Evolutionary conservation across 2,329 filamentous ascomycete species (phyloP).

Genomic region (Anisogramma anomala): DNA sequence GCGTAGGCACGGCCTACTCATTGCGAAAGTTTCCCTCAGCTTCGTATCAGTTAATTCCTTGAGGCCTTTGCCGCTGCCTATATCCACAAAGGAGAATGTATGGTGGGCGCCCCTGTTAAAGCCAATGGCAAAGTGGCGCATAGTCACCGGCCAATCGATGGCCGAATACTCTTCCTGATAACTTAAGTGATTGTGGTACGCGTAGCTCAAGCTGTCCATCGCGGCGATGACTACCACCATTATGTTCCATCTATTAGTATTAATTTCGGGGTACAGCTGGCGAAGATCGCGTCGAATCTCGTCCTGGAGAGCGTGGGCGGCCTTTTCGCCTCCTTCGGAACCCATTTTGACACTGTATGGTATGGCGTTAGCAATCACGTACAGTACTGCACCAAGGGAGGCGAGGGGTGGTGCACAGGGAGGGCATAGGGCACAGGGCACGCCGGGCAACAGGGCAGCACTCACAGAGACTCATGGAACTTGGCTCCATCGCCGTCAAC

Average conservation of each 20-base stretch:
- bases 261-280: neutral
- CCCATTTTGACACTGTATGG: neutral
- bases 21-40: neutral
- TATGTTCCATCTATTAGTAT: neutral
- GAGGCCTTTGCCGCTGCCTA: neutral
- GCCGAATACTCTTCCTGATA: neutral
- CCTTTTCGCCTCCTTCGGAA: neutral
- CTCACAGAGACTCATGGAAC: neutral
- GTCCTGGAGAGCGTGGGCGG: neutral
- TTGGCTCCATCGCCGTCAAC: slow-evolving; percentile 1
- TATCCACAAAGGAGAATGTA: neutral
- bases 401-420: too few species aligned
- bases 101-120: slow-evolving; percentile 1
- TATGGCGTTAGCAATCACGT: neutral
- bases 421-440: too few species aligned
- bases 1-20: neutral
- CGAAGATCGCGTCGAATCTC: neutral
- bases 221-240: neutral
- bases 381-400: too few species aligned
- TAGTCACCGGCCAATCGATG: neutral
- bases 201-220: neutral
- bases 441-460: too few species aligned
- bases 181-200: neutral
- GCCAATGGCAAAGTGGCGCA: neutral
- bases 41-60: slow-evolving; percentile 2